phyloP scores from a whole-genome alignment of 2,329 filamentous ascomycete genomes.

The Colletotrichum costaricense region DNA sequence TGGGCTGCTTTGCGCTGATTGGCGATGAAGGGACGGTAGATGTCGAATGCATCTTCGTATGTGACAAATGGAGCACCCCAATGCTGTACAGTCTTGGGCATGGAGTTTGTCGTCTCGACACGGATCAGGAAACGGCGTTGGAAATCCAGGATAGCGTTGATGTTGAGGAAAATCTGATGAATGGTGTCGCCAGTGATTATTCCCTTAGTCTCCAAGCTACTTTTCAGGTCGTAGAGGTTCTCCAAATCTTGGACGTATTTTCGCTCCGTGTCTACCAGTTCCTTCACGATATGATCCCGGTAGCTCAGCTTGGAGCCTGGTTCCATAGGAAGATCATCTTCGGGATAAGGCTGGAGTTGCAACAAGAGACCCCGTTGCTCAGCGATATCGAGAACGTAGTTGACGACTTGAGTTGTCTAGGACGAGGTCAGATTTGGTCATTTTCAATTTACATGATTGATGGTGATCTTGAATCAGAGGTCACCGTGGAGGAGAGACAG shows the following conservation, averaged over 20 bases:
- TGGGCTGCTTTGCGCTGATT: constrained; percentile 93
- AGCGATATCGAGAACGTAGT: constrained; percentile 88
- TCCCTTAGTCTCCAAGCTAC: constrained; percentile 86
- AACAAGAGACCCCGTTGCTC: constrained; percentile 81
- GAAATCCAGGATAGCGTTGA: constrained; percentile 94
- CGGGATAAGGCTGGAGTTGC: constrained; percentile 67
- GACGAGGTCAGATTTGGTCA: constrained; percentile 9
- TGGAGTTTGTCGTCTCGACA: constrained; percentile 93
- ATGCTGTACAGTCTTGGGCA: constrained; percentile 80
- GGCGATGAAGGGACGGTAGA: constrained; percentile 97
- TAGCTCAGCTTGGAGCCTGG: constrained; percentile 77
- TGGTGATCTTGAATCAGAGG: neutral
- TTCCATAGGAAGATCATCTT: constrained; percentile 61
- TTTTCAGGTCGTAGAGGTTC: constrained; percentile 92
- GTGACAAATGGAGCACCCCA: constrained; percentile 94
- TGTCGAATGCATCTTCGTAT: constrained; percentile 88
- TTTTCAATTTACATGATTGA: constrained; percentile 1
- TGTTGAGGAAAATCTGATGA: constrained; percentile 95
- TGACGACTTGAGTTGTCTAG: constrained; percentile 87
- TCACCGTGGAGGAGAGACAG: neutral
- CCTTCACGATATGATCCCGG: constrained; percentile 88
- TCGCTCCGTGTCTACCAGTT: constrained; percentile 93
- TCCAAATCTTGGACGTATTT: constrained; percentile 98
- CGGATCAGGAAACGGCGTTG: constrained; percentile 95
- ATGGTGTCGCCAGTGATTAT: constrained; percentile 89